These are phyloP conservation scores for Mucor sp. DNA, from an alignment of 371 early-diverging fungal genomes.

Conservation along the genomic window DNA sequence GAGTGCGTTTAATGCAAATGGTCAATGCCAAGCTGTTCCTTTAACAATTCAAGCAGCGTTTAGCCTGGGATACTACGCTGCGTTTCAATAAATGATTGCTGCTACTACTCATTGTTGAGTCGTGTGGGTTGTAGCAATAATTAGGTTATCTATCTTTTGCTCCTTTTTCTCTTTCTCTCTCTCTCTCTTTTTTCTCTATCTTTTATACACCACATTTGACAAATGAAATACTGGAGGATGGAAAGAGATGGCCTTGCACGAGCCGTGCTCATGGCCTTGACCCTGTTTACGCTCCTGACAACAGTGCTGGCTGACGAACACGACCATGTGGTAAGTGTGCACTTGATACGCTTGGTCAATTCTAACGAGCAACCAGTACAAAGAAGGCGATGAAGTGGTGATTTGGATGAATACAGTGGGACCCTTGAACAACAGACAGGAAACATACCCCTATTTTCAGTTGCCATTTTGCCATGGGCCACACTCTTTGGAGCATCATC, in stretches of 20 bases:
- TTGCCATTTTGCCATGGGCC: constrained; percentile 76
- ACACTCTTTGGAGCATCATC: constrained; percentile 63
- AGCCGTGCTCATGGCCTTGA: neutral
- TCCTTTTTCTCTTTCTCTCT: neutral
- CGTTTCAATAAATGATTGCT: too few species aligned
- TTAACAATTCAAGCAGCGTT: too few species aligned
- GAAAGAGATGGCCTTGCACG: neutral
- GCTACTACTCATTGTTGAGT: too few species aligned
- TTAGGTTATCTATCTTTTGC: neutral
- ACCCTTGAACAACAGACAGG: constrained; percentile 65
- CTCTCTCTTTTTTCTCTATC: neutral
- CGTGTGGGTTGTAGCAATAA: too few species aligned
- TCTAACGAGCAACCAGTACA: constrained; percentile 43
- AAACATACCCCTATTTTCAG: constrained; percentile 78
- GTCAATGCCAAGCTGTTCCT: too few species aligned
- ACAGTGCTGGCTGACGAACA: constrained; percentile 46
- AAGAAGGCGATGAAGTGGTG: constrained; percentile 56
- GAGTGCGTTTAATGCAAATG: too few species aligned
- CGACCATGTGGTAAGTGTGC: constrained; percentile 43
- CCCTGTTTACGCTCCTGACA: neutral
- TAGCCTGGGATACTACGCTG: too few species aligned
- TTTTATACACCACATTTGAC: neutral
- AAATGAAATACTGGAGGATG: neutral
- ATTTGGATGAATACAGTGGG: constrained; percentile 84
- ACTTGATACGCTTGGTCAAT: neutral